phyloP scores from a whole-genome alignment of 2,329 filamentous ascomycete genomes.

The Xylariaceae sp. region DNA sequence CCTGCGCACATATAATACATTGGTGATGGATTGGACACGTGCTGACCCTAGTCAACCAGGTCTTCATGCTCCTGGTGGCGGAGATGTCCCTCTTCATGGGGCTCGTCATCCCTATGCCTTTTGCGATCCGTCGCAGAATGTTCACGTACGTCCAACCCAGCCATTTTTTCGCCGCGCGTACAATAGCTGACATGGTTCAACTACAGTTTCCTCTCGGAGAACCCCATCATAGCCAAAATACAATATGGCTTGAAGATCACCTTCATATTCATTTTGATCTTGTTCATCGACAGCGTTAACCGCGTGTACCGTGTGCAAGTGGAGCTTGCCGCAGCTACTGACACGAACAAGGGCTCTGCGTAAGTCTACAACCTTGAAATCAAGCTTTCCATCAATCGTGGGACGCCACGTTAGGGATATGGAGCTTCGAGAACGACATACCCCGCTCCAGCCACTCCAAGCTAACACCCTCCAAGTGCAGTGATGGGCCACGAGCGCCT shows the following conservation, averaged over 20 bases:
- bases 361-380: conserved; percentile 39
- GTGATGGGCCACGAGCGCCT: conserved; percentile 90
- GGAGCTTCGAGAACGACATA: no score
- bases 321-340: conserved; percentile 71
- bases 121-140: conserved; percentile 77
- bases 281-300: conserved; percentile 94
- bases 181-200: conserved; percentile 5
- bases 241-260: conserved; percentile 99
- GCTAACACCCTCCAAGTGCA: conserved; percentile 32
- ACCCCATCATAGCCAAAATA: conserved; percentile 76
- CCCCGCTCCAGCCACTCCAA: not conserved
- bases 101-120: conserved; percentile 82
- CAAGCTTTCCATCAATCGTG: no score
- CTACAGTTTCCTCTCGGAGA: conserved; percentile 85
- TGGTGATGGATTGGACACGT: conserved; percentile 6
- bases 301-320: conserved; percentile 95
- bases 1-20: not conserved
- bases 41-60: conserved; percentile 45
- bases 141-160: conserved; percentile 55
- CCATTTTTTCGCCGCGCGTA: not conserved
- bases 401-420: no score
- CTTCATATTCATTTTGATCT: conserved; percentile 97
- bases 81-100: conserved; percentile 81
- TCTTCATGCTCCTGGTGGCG: conserved; percentile 75
- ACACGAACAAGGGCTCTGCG: conserved; percentile 46